phyloP scores from a whole-genome alignment of 768 basidiomycete species.

The Lactarius pseudohatsudake region DNA sequence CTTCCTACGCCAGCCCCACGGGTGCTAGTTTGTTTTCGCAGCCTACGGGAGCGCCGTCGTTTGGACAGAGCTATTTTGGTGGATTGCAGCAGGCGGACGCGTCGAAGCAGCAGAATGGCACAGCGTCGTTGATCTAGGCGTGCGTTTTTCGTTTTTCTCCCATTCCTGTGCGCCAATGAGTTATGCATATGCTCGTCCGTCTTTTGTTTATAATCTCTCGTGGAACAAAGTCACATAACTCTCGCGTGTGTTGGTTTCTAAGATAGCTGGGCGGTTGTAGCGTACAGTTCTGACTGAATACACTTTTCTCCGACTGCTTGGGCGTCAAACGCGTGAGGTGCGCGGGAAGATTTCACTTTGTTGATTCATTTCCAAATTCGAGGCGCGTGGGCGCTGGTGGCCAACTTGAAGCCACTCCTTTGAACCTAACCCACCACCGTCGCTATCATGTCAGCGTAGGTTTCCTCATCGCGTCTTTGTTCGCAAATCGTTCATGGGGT shows the following conservation, averaged over 20 bases:
- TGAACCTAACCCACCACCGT: background rate
- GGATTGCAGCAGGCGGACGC: conserved; percentile 26
- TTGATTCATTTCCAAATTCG: conserved; percentile 1
- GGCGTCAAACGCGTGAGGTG: background rate
- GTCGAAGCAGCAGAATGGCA: conserved; percentile 40
- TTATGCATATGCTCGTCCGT: background rate
- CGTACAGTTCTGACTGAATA: background rate
- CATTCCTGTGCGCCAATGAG: background rate
- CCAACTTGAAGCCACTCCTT: background rate
- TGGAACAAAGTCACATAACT: background rate
- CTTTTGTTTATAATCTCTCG: background rate
- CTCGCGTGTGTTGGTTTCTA: too few species aligned
- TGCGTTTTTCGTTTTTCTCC: background rate
- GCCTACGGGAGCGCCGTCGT: conserved; percentile 27
- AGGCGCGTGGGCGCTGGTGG: background rate
- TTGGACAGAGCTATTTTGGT: conserved; percentile 29
- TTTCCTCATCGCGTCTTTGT: background rate
- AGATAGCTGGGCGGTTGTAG: background rate
- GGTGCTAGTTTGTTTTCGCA: conserved; percentile 27
- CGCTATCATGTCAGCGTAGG: conserved; percentile 20
- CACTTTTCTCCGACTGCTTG: background rate
- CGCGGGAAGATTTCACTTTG: conserved; percentile 14
- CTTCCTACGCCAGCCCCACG: conserved; percentile 1
- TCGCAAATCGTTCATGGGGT: background rate
- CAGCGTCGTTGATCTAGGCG: conserved; percentile 50